Conservation (phyloP, 805 yeast genomes). For the Kodamaea laetipori region DNA sequence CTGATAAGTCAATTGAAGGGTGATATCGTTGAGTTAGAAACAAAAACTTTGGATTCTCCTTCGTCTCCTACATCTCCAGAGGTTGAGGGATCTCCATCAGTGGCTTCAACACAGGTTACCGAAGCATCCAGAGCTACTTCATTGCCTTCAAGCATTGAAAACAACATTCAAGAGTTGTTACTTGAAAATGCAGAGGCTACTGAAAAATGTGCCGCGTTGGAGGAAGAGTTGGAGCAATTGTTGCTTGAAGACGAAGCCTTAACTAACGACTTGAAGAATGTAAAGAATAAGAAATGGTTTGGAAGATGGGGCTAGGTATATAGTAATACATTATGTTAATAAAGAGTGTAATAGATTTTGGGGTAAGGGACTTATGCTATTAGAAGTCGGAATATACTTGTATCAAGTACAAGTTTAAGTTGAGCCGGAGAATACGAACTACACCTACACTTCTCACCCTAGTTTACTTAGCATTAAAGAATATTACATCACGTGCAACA, state of each 20-base stretch:
- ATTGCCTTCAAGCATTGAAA: slow-evolving; percentile 41
- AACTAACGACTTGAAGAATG: slow-evolving; percentile 22
- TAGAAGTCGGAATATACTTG: too few relatives aligned
- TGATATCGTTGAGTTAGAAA: slow-evolving; percentile 44
- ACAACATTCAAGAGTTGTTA: slow-evolving; percentile 37
- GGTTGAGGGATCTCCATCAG: slow-evolving; percentile 6
- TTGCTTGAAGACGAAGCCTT: slow-evolving; percentile 29
- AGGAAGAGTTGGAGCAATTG: slow-evolving; percentile 36
- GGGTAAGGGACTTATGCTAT: too few relatives aligned
- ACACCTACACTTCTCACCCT: too few relatives aligned
- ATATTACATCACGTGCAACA: too few relatives aligned
- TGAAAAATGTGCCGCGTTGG: slow-evolving; percentile 40
- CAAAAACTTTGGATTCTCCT: slow-evolving; percentile 26
- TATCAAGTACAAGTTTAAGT: too few relatives aligned
- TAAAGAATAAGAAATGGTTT: slow-evolving; percentile 34
- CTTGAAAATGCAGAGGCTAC: slow-evolving; percentile 40
- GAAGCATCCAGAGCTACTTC: slow-evolving; percentile 4
- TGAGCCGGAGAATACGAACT: too few relatives aligned
- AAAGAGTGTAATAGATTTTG: too few relatives aligned
- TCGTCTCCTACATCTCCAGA: slow-evolving; percentile 13
- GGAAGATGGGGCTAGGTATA: slow-evolving; percentile 22
- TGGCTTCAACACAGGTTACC: slow-evolving; percentile 4
- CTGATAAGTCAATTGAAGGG: slow-evolving; percentile 39
- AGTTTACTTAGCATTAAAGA: too few relatives aligned
- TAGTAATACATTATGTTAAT: slow-evolving; percentile 3